A percentile compares a stretch with the other conserved stretches of the same genome.
Evolutionary conservation across 2,329 filamentous ascomycete genomes (phyloP).

Genomic region (Ophiostoma triangulosporum): DNA sequence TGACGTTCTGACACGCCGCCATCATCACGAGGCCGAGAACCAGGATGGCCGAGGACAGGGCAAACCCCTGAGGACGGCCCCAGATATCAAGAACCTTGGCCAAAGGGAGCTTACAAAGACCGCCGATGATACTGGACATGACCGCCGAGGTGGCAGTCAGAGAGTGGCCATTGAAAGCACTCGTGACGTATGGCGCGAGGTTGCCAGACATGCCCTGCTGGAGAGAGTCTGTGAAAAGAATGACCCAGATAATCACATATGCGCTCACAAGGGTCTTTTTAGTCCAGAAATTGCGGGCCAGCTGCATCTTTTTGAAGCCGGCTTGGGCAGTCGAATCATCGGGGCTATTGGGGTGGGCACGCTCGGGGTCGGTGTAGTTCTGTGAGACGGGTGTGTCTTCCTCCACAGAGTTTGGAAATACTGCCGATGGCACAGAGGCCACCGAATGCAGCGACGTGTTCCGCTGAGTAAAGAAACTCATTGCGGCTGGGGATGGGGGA

Average conservation of each 20-base stretch:
- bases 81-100: not conserved
- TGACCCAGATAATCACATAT: conserved; percentile 10
- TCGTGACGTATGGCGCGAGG: conserved; percentile 36
- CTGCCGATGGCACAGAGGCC: not conserved
- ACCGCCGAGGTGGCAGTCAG: conserved; percentile 39
- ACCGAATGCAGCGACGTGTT: not conserved
- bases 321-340: not conserved
- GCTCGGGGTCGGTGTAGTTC: not conserved
- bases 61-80: conserved; percentile 7
- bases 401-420: not conserved
- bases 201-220: conserved; percentile 24
- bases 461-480: not conserved
- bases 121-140: conserved; percentile 39
- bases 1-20: conserved; percentile 22
- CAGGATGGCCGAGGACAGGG: conserved; percentile 37
- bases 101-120: conserved; percentile 45
- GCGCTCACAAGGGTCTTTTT: not conserved
- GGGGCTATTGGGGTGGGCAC: not conserved
- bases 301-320: not conserved
- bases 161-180: conserved; percentile 36
- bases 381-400: not conserved
- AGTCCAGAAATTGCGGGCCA: not conserved
- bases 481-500: not conserved
- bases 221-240: conserved; percentile 19
- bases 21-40: conserved; percentile 33